Percentiles rank a stretch among this genome's conserved stretches.
phyloP scores from a whole-genome alignment of 345 rosid species.

The Balakata baccata region DNA sequence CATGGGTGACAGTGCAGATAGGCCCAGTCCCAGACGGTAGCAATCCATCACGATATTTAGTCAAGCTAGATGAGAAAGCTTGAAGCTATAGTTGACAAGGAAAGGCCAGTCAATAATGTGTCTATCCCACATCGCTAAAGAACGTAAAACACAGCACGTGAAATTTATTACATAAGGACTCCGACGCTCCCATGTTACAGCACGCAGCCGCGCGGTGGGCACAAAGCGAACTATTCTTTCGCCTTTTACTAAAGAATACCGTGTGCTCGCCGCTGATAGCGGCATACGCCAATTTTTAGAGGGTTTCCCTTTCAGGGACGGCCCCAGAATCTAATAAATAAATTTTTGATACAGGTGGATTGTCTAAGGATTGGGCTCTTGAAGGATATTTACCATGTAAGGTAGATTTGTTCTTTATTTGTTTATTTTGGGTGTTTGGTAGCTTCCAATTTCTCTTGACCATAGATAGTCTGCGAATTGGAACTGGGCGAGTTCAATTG shows the following conservation, averaged over 20 bases:
- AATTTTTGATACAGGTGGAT: too few relatives aligned
- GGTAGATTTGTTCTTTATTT: too few relatives aligned
- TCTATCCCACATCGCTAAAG: background rate
- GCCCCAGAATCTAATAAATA: too few relatives aligned
- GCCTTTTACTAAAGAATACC: slow-evolving; percentile 55
- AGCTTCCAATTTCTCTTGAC: too few relatives aligned
- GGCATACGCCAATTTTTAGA: slow-evolving; percentile 25
- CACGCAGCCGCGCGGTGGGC: slow-evolving; percentile 38
- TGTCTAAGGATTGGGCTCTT: too few relatives aligned
- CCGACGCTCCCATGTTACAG: rapidly evolving
- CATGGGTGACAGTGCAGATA: background rate
- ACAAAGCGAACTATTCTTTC: slow-evolving; percentile 53
- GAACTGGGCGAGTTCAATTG: too few relatives aligned
- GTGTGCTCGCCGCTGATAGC: slow-evolving; percentile 30
- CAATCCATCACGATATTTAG: background rate
- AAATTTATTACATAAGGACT: background rate
- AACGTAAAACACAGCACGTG: background rate
- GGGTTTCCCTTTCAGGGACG: background rate
- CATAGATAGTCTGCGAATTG: too few relatives aligned
- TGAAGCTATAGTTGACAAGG: background rate
- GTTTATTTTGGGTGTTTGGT: too few relatives aligned
- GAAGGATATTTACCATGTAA: too few relatives aligned
- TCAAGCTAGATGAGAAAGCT: background rate
- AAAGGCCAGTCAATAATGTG: background rate
- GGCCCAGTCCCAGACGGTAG: too few relatives aligned